A percentile compares a stretch with the other conserved stretches of the same genome.
phyloP scores from a whole-genome alignment of 2,329 filamentous ascomycete species.

The Pyrenophora teres region DNA sequence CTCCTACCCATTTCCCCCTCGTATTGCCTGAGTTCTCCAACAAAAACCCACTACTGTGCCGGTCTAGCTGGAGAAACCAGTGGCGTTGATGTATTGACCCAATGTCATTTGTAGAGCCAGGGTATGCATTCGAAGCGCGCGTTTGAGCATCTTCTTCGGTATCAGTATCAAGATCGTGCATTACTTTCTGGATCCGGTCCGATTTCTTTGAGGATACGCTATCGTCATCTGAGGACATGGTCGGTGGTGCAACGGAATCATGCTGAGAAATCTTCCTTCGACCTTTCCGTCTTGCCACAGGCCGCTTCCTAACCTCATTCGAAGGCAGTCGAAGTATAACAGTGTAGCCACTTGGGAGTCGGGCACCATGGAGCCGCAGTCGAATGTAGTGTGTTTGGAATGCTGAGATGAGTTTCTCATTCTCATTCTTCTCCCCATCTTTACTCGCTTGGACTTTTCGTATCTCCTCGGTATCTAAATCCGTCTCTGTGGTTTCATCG shows the following conservation, averaged over 20 bases:
- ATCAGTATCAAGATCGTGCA: too few relatives aligned
- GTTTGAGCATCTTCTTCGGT: slow-evolving; percentile 37
- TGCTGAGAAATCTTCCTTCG: too few relatives aligned
- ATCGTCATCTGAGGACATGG: too few relatives aligned
- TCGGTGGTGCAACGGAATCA: too few relatives aligned
- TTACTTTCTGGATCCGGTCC: too few relatives aligned
- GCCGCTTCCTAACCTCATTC: too few relatives aligned
- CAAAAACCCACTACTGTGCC: slow-evolving; percentile 62
- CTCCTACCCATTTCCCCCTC: too few relatives aligned
- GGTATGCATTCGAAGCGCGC: slow-evolving; percentile 66
- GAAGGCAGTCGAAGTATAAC: slow-evolving; percentile 45
- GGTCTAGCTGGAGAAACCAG: slow-evolving; percentile 70
- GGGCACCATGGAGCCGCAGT: slow-evolving; percentile 49
- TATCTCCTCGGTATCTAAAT: too few relatives aligned
- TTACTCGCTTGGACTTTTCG: too few relatives aligned
- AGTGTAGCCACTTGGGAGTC: slow-evolving; percentile 48
- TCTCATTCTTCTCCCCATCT: slow-evolving; percentile 26
- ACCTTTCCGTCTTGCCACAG: too few relatives aligned
- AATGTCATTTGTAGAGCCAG: slow-evolving; percentile 67
- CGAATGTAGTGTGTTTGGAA: slow-evolving; percentile 49
- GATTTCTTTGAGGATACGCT: too few relatives aligned
- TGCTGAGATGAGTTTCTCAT: slow-evolving; percentile 45
- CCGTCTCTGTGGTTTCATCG: too few relatives aligned
- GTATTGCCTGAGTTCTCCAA: slow-evolving; percentile 22
- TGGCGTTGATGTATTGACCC: slow-evolving; percentile 69